Evolutionary conservation across 495 filamentous ascomycete genomes (phyloP), one percentile per base, ranked within the genome.

Genomic region (Xylaria telfairii): DNA sequence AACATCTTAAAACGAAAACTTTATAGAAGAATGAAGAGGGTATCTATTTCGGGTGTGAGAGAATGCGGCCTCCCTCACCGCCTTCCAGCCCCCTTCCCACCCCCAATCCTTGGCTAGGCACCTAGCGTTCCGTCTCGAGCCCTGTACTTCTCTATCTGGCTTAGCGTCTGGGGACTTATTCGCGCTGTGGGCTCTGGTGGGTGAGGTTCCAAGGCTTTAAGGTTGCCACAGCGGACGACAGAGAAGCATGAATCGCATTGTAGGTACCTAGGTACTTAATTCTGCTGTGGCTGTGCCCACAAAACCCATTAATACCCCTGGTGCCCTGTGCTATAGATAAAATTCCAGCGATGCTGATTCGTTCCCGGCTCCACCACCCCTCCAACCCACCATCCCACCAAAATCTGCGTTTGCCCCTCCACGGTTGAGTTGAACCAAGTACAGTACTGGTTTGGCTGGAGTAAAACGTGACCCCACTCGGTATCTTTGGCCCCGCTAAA

Each of bases 311-410:
- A 12, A 21, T 24, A 6, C 3, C 15, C 5, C n/a, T 21, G 19
- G 13, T 53, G 47, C 47, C 47, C 47, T 53, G 47, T 53, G 21
- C 17, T 13, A 26, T n/a, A n/a, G 24, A 37, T 4, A 65, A 49
- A 65, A 65, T 39, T 66, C 12, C 21, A 66, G 47, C 47, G 46
- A 37, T 28, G 28, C 37, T 68, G 65, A 68, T 68, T 68, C 42
- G 65, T 39, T 32, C 15, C 0, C 1, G 12, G 53, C 53, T 30
- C 65, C 65, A 60, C 65, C n/a, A 34, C 26, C 65, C 65, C 51
- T 53, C 39, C 49, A n/a, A n/a, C 7, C 37, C 6, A 65, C 5
- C 7, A 17, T 26, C 59, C 15, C 54, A 59, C 37, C 17, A 63
- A 12, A n/a, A 26, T 42, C 21, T 30, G 3, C n/a, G 12, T 56